Conservation (phyloP, 2,329 filamentous ascomycete species). For the Leptodontidium sp. region DNA sequence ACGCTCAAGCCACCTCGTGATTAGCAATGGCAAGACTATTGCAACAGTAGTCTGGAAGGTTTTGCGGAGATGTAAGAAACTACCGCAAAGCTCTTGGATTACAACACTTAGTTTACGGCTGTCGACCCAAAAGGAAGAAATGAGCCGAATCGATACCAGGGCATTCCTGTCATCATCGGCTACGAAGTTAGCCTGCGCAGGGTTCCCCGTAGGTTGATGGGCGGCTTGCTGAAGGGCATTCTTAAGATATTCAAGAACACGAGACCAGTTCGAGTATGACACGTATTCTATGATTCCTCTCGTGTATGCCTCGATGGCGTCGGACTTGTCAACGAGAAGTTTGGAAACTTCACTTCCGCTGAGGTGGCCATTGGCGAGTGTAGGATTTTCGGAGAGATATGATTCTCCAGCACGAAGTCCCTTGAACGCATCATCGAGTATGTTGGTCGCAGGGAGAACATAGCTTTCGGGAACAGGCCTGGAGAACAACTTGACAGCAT, state of each 20-base stretch:
- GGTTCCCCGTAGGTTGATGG: slow-evolving; percentile 39
- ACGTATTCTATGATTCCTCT: slow-evolving; percentile 68
- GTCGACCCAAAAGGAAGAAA: slow-evolving; percentile 72
- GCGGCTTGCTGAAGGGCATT: slow-evolving; percentile 47
- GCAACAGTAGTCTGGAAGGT: slow-evolving; percentile 70
- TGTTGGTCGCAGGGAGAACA: slow-evolving; percentile 61
- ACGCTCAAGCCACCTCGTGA: slow-evolving; percentile 71
- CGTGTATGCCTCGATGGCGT: slow-evolving; percentile 62
- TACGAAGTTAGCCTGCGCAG: slow-evolving; percentile 35
- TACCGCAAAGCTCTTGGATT: slow-evolving; percentile 72
- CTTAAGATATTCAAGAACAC: slow-evolving; percentile 66
- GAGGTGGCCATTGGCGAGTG: slow-evolving; percentile 41
- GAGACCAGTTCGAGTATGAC: slow-evolving; percentile 69
- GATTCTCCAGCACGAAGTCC: slow-evolving; percentile 37
- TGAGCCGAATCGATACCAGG: slow-evolving; percentile 63
- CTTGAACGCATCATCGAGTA: slow-evolving; percentile 59
- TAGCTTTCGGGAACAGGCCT: slow-evolving; percentile 66
- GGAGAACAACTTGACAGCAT: slow-evolving; percentile 63
- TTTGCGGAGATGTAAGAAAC: slow-evolving; percentile 71
- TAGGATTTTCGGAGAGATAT: slow-evolving; percentile 44
- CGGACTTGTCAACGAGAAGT: slow-evolving; percentile 43
- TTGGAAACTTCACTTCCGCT: slow-evolving; percentile 42
- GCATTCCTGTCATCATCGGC: slow-evolving; percentile 49
- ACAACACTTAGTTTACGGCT: slow-evolving; percentile 66
- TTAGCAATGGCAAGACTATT: slow-evolving; percentile 67